Evolutionary conservation across 768 basidiomycete genomes (phyloP).

Genomic region (Tricholoma sp.): DNA sequence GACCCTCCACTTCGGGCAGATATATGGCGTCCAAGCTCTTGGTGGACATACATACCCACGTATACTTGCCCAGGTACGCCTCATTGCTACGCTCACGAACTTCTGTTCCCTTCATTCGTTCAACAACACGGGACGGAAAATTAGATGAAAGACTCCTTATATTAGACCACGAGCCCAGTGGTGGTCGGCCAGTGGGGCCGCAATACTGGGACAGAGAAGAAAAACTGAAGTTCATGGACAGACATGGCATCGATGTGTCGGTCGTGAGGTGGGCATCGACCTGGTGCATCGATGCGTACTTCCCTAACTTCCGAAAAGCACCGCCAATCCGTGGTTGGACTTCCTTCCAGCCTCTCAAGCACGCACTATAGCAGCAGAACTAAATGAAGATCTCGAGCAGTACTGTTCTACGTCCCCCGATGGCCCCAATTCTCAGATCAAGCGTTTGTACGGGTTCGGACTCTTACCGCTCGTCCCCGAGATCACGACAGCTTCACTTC

Average conservation of each 20-base stretch:
- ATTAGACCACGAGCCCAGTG: constrained; percentile 73
- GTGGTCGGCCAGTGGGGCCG: constrained; percentile 74
- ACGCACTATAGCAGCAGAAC: constrained; percentile 53
- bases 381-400: constrained; percentile 73
- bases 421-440: constrained; percentile 34
- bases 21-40: constrained; percentile 34
- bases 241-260: constrained; percentile 73
- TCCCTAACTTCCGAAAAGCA: constrained; percentile 34
- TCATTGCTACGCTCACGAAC: constrained; percentile 60
- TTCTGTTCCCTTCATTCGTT: constrained; percentile 62
- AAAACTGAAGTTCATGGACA: constrained; percentile 83
- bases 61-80: constrained; percentile 78
- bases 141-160: constrained; percentile 70
- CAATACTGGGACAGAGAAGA: constrained; percentile 78
- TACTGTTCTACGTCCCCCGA: constrained; percentile 69
- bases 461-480: constrained; percentile 76
- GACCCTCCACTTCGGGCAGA: constrained; percentile 9
- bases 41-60: constrained; percentile 83
- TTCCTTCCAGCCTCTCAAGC: constrained; percentile 72
- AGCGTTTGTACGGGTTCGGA: constrained; percentile 79
- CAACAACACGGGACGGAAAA: constrained; percentile 38
- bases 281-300: no score
- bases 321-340: constrained; percentile 91
- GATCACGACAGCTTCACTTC: constrained; percentile 46
- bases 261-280: constrained; percentile 55